Evolutionary conservation across 495 filamentous ascomycete genomes (phyloP).

Genomic region (Podospora pseudoanserina): DNA sequence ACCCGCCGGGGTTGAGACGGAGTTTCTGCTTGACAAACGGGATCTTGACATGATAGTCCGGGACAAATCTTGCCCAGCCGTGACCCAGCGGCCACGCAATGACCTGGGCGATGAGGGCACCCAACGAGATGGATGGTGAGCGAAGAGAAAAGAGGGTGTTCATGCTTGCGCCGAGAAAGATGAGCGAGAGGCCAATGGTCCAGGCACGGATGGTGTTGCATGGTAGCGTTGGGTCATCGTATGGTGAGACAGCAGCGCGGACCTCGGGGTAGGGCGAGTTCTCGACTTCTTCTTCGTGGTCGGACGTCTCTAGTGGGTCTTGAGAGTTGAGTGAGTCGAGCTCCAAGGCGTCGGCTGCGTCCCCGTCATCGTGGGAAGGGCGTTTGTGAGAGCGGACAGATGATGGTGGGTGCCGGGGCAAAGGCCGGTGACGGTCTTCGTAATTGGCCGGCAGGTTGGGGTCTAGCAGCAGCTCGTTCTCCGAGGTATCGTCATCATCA

Average conservation of each 20-base stretch:
- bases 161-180: slow-evolving; percentile 61
- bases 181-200: slow-evolving; percentile 63
- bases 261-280: slow-evolving; percentile 73
- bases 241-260: slow-evolving; percentile 57
- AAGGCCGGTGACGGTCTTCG: slow-evolving; percentile 21
- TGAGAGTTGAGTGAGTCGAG: neutral
- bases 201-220: slow-evolving; percentile 72
- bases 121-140: slow-evolving; percentile 61
- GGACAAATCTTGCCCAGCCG: slow-evolving; percentile 47
- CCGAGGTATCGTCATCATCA: slow-evolving; percentile 37
- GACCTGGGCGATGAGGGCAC: slow-evolving; percentile 65
- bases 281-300: slow-evolving; percentile 35
- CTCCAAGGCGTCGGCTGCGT: slow-evolving; percentile 3
- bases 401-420: slow-evolving; percentile 25
- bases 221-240: slow-evolving; percentile 59
- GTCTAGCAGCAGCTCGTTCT: slow-evolving; percentile 46
- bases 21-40: slow-evolving; percentile 3
- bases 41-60: slow-evolving; percentile 44
- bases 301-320: neutral
- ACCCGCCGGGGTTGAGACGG: slow-evolving; percentile 63
- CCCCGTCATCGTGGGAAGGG: slow-evolving; percentile 17
- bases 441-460: slow-evolving; percentile 48
- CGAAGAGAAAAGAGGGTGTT: slow-evolving; percentile 71
- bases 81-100: slow-evolving; percentile 68
- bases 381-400: slow-evolving; percentile 35